Percentiles rank a stretch among this genome's conserved stretches.
Evolutionary conservation across 2,329 filamentous ascomycete genomes (phyloP).

Genomic region (Rutstroemia sp.): DNA sequence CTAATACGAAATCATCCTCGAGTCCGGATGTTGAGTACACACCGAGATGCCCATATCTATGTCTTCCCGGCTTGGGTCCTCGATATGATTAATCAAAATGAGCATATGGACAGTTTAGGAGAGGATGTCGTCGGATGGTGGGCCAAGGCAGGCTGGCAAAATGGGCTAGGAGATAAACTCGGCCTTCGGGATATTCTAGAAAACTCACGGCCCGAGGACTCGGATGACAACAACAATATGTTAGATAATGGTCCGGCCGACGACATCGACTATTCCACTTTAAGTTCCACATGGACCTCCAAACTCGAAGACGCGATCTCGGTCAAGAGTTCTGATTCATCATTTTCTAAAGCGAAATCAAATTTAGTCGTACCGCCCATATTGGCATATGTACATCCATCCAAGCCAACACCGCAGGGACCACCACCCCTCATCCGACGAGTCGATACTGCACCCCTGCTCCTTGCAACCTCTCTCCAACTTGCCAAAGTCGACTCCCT

Average conservation of each 20-base stretch:
- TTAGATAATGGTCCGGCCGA: constrained; percentile 24
- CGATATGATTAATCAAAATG: constrained; percentile 72
- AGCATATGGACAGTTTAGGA: constrained; percentile 76
- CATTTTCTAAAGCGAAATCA: neutral
- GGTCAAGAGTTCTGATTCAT: neutral
- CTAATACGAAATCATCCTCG: constrained; percentile 68
- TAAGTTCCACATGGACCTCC: constrained; percentile 29
- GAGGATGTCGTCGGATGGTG: constrained; percentile 93
- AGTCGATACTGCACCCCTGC: constrained; percentile 77
- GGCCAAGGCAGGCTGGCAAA: constrained; percentile 91
- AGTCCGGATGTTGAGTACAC: constrained; percentile 72
- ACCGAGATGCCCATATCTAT: constrained; percentile 91
- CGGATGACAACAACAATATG: constrained; percentile 24
- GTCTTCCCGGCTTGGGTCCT: constrained; percentile 89
- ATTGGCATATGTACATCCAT: constrained; percentile 72
- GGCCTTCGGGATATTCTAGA: constrained; percentile 61
- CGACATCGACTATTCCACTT: constrained; percentile 22
- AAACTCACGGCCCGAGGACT: constrained; percentile 34
- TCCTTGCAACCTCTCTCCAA: constrained; percentile 75
- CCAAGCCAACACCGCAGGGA: constrained; percentile 31
- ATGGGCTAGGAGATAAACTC: constrained; percentile 70
- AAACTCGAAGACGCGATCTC: constrained; percentile 9
- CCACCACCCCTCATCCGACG: constrained; percentile 66
- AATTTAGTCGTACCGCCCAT: constrained; percentile 60
- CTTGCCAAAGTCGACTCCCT: constrained; percentile 76